These are phyloP conservation scores for Fabrea salina DNA, from an alignment of 169 alveolate species.

Conservation along the genomic window DNA sequence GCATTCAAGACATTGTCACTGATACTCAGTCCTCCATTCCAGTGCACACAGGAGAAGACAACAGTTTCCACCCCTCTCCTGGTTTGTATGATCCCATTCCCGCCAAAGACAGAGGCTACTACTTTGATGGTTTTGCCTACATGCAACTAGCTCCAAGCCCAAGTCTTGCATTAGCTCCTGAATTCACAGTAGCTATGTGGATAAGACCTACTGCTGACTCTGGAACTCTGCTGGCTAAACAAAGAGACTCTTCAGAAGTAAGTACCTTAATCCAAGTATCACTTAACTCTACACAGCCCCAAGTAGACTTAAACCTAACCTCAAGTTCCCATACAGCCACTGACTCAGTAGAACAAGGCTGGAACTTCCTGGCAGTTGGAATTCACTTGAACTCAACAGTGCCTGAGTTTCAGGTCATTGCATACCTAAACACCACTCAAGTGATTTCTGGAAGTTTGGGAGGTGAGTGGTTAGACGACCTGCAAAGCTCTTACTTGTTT, in stretches of 20 bases:
- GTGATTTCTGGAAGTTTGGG: neutral
- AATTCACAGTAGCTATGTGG: neutral
- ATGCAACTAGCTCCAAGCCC: too few relatives aligned
- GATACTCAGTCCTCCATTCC: neutral
- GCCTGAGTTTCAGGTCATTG: too few relatives aligned
- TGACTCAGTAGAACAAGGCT: too few relatives aligned
- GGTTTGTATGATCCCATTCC: neutral
- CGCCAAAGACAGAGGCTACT: neutral
- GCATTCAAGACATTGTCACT: neutral
- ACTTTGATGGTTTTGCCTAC: neutral
- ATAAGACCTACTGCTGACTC: neutral
- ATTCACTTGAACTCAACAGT: too few relatives aligned
- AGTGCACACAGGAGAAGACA: neutral
- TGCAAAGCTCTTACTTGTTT: neutral
- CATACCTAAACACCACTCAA: too few relatives aligned
- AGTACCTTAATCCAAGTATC: neutral
- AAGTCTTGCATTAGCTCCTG: neutral
- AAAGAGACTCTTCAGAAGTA: neutral
- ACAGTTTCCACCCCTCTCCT: neutral
- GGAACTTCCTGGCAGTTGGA: too few relatives aligned
- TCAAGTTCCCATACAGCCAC: too few relatives aligned
- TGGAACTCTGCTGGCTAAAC: neutral
- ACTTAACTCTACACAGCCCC: neutral
- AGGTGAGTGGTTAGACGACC: neutral
- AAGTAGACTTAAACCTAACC: neutral